Evolutionary conservation across 2,329 filamentous ascomycete species (phyloP), one percentile per base, ranked within the genome.

Genomic region (Pezizomycotina sp.): DNA sequence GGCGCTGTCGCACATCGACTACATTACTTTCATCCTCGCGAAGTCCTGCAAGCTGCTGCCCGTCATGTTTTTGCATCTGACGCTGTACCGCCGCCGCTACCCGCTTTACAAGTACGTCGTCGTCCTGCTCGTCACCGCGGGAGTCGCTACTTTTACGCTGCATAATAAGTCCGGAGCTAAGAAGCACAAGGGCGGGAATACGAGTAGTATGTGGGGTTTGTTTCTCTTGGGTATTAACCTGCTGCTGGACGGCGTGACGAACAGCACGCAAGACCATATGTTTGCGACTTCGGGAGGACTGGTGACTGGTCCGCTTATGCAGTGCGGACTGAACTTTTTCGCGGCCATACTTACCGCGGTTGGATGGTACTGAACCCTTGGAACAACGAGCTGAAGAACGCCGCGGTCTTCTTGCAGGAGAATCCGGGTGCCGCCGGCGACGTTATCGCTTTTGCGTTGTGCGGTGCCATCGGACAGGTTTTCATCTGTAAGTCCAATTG

Each of bases 41-140:
- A 77, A 77, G 51, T 73, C 68, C 34, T 98, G 89, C 75, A 98
- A 98, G 63, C 69, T 98, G 13, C 73, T 98, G n/a, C 89, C 89
- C 2, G 89, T 98, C 53, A 95, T 98, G 89, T 75, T 89, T 53
- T 68, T 98, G 25, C 86, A 98, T 62, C 71, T 95, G 53, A 86
- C 83, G 27, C 60, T 98, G 29, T 98, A 93, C 64, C 74, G 77
- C 42, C 78, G 77, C 53, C 68, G 75, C 30, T 98, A 93, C 58
- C 86, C 89, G 1, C 64, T 92, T 28, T 92, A 92, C 66, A 98
- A 98, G 62, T 98, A 98, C 62, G 68, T 79, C 26, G 89, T 98
- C 41, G 83, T 98, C 5, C 70, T 78, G 3, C 73, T 84, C 45
- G 89, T 98, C 8, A 98, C 89, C 1, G 68, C 77, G 5, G 89